Evolutionary conservation across 805 yeast genomes (phyloP), one percentile per base, ranked within the genome.

Genomic region (Starmerella vaccinii): DNA sequence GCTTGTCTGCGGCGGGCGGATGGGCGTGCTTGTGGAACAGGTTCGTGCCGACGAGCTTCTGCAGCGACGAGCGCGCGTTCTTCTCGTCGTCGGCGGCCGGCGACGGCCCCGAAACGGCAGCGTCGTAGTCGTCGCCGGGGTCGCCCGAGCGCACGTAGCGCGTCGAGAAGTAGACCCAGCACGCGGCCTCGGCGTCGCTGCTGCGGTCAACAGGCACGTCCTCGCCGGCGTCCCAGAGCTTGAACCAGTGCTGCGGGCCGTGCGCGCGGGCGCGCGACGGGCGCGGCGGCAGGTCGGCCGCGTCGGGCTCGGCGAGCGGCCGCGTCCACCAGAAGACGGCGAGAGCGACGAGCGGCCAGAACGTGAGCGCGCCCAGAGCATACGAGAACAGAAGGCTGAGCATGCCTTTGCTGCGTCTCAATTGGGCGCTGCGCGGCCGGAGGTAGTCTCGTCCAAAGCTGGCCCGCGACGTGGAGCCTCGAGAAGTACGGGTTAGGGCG

Each of bases 301-400:
- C 19, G n/a, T 6, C 29, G 29, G 10, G 16, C 29, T 16, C 23
- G 26, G n/a, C 26, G 26, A 8, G 10, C 40, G 26, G 5, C 7
- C 43, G 43, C 15, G 41, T 23, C 21, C 22, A 33, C 40, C 44
- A 18, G 56, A 65, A 75, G 18, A 76, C 52, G 30, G 74, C 62
- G 1, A 62, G 59, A 2, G 72, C 27, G 1, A 77, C 51, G 33
- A 81, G 53, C 1, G 95, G 95, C 21, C 86, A 65, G 55, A 89
- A 77, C 0, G 96, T 86, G 7, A 87, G 46, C 0, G 96, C 96
- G 6, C 97, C 97, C 2, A 84, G 40, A 1, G 86, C 46, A 62
- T 86, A 87, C 0, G 74, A 0, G 80, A 38, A 10, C 2, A 50
- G 15, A 22, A 46, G 24, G 26, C 41, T 40, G 6, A 19, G 10